Conservation (phyloP, 2,329 filamentous ascomycete species). For the Paracoccidioides brasiliensis region DNA sequence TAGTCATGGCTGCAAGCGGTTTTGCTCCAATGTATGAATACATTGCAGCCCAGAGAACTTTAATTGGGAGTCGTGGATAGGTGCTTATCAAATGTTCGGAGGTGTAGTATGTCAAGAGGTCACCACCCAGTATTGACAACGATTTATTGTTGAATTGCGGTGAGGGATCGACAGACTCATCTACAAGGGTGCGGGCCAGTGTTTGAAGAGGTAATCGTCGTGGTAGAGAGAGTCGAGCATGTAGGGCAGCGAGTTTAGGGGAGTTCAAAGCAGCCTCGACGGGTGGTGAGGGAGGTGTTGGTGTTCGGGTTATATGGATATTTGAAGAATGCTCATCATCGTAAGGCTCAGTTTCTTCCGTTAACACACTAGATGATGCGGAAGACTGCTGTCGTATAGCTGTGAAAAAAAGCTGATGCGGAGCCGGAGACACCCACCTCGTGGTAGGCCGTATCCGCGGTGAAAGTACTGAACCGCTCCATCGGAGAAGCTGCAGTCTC, state of each 20-base stretch:
- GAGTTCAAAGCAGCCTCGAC: conserved; percentile 55
- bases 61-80: conserved; percentile 81
- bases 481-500: conserved; percentile 38
- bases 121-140: conserved; percentile 65
- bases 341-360: conserved; percentile 17
- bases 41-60: conserved; percentile 75
- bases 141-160: conserved; percentile 78
- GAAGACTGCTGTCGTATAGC: conserved; percentile 32
- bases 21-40: conserved; percentile 68
- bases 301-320: conserved; percentile 19
- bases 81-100: conserved; percentile 77
- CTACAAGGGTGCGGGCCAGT: conserved; percentile 72
- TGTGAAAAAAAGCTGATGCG: conserved; percentile 14
- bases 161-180: conserved; percentile 69
- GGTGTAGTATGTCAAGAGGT: conserved; percentile 78
- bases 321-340: conserved; percentile 16
- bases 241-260: conserved; percentile 81
- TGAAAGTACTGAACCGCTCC: conserved; percentile 39
- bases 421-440: conserved; percentile 10
- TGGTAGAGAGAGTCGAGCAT: conserved; percentile 74
- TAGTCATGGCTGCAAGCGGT: conserved; percentile 58
- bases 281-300: conserved; percentile 55
- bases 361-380: conserved; percentile 18
- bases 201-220: conserved; percentile 72
- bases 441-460: conserved; percentile 31